These are phyloP conservation scores for Sporothrix luriei DNA, from an alignment of 2,329 filamentous ascomycete genomes.

Conservation along the genomic window DNA sequence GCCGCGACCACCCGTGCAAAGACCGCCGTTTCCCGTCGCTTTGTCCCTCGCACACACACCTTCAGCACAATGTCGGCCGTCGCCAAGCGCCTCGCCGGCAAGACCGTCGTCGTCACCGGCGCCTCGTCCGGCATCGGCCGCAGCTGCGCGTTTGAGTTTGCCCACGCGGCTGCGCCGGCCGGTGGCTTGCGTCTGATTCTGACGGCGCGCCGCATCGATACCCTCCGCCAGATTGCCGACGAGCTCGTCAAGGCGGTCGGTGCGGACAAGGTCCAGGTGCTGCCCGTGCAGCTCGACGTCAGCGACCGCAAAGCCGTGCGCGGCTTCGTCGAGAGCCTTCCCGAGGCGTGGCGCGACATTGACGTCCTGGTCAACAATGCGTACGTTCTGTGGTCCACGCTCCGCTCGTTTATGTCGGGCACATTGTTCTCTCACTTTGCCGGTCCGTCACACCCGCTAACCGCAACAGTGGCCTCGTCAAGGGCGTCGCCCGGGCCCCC, in stretches of 20 bases:
- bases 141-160: conserved; percentile 86
- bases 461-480: conserved; percentile 73
- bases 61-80: conserved; percentile 35
- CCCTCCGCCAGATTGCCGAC: conserved; percentile 71
- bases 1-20: neutral
- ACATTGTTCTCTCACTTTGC: neutral
- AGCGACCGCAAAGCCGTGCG: conserved; percentile 75
- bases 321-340: conserved; percentile 71
- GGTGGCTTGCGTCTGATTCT: conserved; percentile 75
- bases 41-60: neutral
- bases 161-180: conserved; percentile 71
- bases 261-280: conserved; percentile 81
- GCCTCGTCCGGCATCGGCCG: conserved; percentile 91
- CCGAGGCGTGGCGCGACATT: conserved; percentile 80
- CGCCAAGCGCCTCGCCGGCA: conserved; percentile 84
- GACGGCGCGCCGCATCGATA: conserved; percentile 83
- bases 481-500: conserved; percentile 82
- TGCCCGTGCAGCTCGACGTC: conserved; percentile 84
- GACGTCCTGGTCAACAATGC: conserved; percentile 95
- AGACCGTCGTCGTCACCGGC: conserved; percentile 89
- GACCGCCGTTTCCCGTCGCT: neutral
- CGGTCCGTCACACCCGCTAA: conserved; percentile 9
- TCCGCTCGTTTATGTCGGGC: neutral
- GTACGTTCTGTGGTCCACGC: conserved; percentile 55
- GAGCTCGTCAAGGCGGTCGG: conserved; percentile 78